Evolutionary conservation across 345 rosid genomes (phyloP).

Genomic region (Gossypium anomalum): DNA sequence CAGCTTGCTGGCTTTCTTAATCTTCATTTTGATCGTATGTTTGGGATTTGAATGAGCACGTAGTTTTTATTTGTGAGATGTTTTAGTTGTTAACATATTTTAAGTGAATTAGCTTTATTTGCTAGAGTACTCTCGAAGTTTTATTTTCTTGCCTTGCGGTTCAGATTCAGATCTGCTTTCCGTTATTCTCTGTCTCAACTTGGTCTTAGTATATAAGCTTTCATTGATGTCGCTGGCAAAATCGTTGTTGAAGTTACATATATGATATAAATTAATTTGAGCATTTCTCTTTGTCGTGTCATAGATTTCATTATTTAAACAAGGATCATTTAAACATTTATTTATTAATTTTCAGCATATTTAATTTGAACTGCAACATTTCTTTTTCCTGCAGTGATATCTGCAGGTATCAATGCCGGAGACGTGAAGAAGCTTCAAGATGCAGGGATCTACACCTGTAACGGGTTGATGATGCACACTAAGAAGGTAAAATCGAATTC

Average conservation of each 20-base stretch:
- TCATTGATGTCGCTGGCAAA: neutral
- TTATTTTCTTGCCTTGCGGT: neutral
- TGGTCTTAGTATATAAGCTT: neutral
- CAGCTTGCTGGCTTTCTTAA: neutral
- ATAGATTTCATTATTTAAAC: neutral
- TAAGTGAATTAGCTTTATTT: neutral
- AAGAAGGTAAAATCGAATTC: conserved; percentile 50
- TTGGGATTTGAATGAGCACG: neutral
- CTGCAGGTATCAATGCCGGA: conserved; percentile 91
- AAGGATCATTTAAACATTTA: neutral
- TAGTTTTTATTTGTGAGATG: neutral
- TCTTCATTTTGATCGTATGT: neutral
- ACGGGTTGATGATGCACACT: conserved; percentile 96
- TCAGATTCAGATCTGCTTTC: neutral
- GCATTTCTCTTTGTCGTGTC: neutral
- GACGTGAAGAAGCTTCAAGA: conserved; percentile 91
- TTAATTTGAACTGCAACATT: neutral
- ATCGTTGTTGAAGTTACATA: neutral
- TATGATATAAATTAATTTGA: neutral
- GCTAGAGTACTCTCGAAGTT: neutral
- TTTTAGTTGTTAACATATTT: neutral
- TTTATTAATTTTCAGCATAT: neutral
- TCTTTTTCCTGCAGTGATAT: conserved; percentile 43
- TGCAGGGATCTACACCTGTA: conserved; percentile 93
- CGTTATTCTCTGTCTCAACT: neutral